Evolutionary conservation across 305 asterid species (phyloP), one percentile per base, ranked within the genome.

Genomic region (Salvia sclarea): DNA sequence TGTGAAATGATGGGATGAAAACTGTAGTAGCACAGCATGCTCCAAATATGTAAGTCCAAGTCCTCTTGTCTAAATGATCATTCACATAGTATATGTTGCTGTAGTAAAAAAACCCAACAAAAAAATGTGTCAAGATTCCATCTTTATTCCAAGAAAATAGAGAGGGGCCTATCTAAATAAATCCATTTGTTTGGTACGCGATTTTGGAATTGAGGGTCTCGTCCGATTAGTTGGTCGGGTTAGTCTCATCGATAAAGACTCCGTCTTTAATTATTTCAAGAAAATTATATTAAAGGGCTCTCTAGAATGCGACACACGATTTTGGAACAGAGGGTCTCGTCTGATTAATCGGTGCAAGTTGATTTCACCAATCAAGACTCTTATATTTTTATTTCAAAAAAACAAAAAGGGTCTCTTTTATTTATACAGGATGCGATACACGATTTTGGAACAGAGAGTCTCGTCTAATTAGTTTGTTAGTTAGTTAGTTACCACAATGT

Each of bases 1-100:
- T 92, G 80, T 92, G 98, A 70, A 92, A 89, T 5, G 98, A 92
- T 13, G 98, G 98, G 70, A 91, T 85, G 81, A 91, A 91, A 6
- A 91, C 97, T 1, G 97, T 91, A 12, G 96, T 91, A 11, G 98
- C 98, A 75, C 98, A 91, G 71, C 96, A 91, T 40, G 98, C 98
- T 79, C 98, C 98, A 73, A 91, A 91, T 89, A 91, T 91, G 66
- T 89, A 91, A 2, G 98, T 91, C 98, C 98, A 91, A 28, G 96
- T 91, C 90, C 98, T 87, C 92, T 92, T 92, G 75, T 92, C 98
- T 90, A 92, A 73, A 30, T 78, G 89, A 63, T 92, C 98, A 72
- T 92, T 92, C 47, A 92, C 83, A 82, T 92, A 90, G 78, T 90
- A 92, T 64, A 92, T 90, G 28, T 92, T 90, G 76, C 97, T 92